Evolutionary conservation across 257 asterid genomes (phyloP).

Genomic region (Plantago ovata): DNA sequence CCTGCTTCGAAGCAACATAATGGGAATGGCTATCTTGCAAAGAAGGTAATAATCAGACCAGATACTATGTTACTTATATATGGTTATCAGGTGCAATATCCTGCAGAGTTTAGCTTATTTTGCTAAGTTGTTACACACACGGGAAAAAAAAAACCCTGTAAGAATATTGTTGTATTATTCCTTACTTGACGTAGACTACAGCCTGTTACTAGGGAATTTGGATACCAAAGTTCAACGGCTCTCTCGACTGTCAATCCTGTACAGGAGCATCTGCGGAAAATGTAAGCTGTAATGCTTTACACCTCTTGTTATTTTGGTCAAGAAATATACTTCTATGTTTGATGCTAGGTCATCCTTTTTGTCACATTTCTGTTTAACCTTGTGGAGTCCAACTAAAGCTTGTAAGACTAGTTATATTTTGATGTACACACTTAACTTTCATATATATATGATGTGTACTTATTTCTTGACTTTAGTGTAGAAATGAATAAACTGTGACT

Average conservation of each 20-base stretch:
- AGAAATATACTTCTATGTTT: neutral
- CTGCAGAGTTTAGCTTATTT: constrained; percentile 14
- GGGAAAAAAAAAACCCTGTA: neutral
- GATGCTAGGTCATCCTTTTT: constrained; percentile 6
- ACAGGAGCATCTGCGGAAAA: constrained; percentile 44
- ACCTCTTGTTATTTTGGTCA: neutral
- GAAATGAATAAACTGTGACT: too few relatives aligned
- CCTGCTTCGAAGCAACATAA: constrained; percentile 44
- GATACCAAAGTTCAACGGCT: constrained; percentile 39
- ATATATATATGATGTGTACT: too few relatives aligned
- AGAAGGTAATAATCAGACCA: constrained; percentile 36
- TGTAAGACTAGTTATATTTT: constrained; percentile 8
- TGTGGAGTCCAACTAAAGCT: constrained; percentile 1
- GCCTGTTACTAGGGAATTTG: constrained; percentile 38
- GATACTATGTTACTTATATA: neutral
- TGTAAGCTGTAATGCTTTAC: constrained; percentile 46
- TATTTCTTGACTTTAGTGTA: too few relatives aligned
- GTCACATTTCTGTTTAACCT: constrained; percentile 3
- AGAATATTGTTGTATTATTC: constrained; percentile 13
- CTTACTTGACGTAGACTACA: constrained; percentile 41
- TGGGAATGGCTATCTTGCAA: constrained; percentile 33
- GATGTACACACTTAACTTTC: neutral
- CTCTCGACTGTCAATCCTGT: constrained; percentile 42
- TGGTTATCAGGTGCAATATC: neutral
- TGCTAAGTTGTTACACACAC: constrained; percentile 7